A percentile compares a stretch with the other conserved stretches of the same genome.
phyloP scores from a whole-genome alignment of 2,329 filamentous ascomycete genomes.

The Graphiopsis chlorocephala region DNA sequence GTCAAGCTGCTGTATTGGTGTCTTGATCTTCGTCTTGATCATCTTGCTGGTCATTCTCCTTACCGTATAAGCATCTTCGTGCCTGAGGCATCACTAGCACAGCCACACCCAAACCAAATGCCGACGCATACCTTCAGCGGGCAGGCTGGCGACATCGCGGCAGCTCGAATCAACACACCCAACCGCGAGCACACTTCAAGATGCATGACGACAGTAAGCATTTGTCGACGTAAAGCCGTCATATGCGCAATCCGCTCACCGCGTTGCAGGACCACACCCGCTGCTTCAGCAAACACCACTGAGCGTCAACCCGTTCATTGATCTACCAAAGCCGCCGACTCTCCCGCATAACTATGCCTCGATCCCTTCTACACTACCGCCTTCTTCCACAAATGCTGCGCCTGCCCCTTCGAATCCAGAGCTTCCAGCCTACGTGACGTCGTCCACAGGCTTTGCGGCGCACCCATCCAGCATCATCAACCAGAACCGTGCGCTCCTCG shows the following conservation, averaged over 20 bases:
- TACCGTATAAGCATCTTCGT: slow-evolving; percentile 48
- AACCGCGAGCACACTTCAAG: slow-evolving; percentile 4
- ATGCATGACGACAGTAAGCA: slow-evolving; percentile 35
- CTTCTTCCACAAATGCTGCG: slow-evolving; percentile 57
- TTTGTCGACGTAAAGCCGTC: not conserved
- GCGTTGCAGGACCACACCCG: slow-evolving; percentile 62
- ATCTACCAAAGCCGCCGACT: slow-evolving; percentile 82
- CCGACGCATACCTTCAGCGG: slow-evolving; percentile 1
- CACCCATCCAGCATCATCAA: slow-evolving; percentile 83
- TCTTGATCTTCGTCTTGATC: slow-evolving; percentile 85
- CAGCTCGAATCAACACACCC: not conserved
- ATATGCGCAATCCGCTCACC: not conserved
- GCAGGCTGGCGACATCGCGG: not conserved
- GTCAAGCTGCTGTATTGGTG: slow-evolving; percentile 87
- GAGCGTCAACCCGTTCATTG: slow-evolving; percentile 91
- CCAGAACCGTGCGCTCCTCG: slow-evolving; percentile 74
- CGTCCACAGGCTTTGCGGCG: slow-evolving; percentile 71
- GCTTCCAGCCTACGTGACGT: slow-evolving; percentile 69
- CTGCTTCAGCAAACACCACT: slow-evolving; percentile 89
- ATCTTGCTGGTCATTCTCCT: slow-evolving; percentile 77
- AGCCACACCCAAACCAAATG: slow-evolving; percentile 19
- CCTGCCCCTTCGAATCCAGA: slow-evolving; percentile 37
- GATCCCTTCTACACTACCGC: slow-evolving; percentile 81
- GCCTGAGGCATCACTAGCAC: slow-evolving; percentile 17
- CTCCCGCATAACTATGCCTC: slow-evolving; percentile 94